Evolutionary conservation across 345 rosid genomes (phyloP).

Genomic region (Pugionium dolabratum): DNA sequence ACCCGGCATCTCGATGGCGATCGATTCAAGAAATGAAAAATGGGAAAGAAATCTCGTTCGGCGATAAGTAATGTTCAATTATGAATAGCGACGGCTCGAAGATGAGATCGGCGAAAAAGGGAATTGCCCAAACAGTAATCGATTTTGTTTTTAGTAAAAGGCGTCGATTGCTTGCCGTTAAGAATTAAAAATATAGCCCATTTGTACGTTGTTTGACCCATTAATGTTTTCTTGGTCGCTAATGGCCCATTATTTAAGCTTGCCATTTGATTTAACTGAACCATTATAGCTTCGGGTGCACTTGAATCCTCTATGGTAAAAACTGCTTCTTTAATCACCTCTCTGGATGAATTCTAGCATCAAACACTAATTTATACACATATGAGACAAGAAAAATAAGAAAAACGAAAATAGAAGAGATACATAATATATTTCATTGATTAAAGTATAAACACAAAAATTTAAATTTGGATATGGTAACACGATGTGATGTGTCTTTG

Average conservation of each 20-base stretch:
- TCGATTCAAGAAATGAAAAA: conserved; percentile 10
- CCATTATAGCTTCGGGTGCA: too few relatives aligned
- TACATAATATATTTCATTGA: too few relatives aligned
- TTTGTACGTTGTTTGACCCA: too few relatives aligned
- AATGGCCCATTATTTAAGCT: not conserved
- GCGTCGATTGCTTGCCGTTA: not conserved
- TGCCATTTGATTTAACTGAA: too few relatives aligned
- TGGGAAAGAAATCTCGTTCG: not conserved
- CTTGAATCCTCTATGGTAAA: too few relatives aligned
- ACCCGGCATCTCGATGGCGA: conserved; percentile 53
- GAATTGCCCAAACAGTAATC: not conserved
- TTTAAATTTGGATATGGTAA: not conserved
- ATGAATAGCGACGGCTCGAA: conserved; percentile 19
- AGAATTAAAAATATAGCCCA: not conserved
- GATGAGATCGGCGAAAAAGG: conserved; percentile 7
- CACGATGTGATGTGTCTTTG: not conserved
- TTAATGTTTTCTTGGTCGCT: too few relatives aligned
- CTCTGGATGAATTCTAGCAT: too few relatives aligned
- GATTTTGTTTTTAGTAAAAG: not conserved
- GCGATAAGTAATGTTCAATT: not conserved
- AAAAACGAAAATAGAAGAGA: too few relatives aligned
- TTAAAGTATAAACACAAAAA: too few relatives aligned
- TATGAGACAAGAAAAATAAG: too few relatives aligned
- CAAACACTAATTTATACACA: too few relatives aligned
- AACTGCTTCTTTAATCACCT: too few relatives aligned